Percentiles rank a stretch among this genome's conserved stretches.
Evolutionary conservation across 352 stramenopile species (phyloP).

Genomic region (Pythium apleroticum): DNA sequence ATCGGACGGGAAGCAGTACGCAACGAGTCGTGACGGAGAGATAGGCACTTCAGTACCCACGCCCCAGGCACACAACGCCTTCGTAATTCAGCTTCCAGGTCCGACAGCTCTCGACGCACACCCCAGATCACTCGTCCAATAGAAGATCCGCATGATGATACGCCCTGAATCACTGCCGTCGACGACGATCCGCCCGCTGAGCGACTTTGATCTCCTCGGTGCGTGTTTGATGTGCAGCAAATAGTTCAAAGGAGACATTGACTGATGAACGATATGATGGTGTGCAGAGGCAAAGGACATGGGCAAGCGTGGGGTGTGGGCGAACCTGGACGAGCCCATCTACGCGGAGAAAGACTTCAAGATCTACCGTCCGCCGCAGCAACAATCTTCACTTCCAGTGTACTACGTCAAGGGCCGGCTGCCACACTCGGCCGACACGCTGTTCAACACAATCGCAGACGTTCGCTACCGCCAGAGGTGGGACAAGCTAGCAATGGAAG

Average conservation of each 20-base stretch:
- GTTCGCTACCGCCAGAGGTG: conserved; percentile 54
- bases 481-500: conserved; percentile 50
- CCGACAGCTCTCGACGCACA: too few species aligned
- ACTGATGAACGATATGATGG: background rate
- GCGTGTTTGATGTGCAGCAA: background rate
- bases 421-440: conserved; percentile 61
- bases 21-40: too few species aligned
- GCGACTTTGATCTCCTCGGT: conserved; percentile 30
- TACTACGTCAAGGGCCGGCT: conserved; percentile 78
- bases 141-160: background rate
- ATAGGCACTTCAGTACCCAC: too few species aligned
- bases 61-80: too few species aligned
- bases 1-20: too few species aligned
- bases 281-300: conserved; percentile 61
- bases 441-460: conserved; percentile 69
- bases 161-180: background rate
- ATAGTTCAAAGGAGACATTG: background rate
- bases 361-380: conserved; percentile 55
- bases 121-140: too few species aligned
- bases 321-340: conserved; percentile 59
- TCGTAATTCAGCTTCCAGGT: too few species aligned
- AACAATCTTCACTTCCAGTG: conserved; percentile 54
- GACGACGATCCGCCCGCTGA: too few species aligned
- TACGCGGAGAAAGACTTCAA: conserved; percentile 76
- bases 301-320: conserved; percentile 63